Percentiles rank a stretch among this genome's conserved stretches.
phyloP scores from a whole-genome alignment of 345 rosid genomes.

The Zanthoxylum bungeanum region DNA sequence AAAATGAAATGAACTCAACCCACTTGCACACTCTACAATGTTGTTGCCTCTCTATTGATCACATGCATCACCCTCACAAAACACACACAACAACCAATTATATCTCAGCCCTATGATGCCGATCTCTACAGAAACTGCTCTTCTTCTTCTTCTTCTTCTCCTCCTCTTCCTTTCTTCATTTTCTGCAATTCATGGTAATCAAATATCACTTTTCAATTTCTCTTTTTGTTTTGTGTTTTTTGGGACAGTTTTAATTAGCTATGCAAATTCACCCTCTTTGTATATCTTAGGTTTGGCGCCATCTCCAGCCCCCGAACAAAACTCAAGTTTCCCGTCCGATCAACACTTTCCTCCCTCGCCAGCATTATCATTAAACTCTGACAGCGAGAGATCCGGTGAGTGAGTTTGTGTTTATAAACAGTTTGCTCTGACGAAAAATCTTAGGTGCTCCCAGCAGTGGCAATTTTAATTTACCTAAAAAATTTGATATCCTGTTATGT shows the following conservation, averaged over 20 bases:
- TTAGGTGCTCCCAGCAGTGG: no score
- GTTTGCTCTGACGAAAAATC: no score
- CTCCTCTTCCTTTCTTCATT: neutral
- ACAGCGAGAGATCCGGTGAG: neutral
- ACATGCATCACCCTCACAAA: neutral
- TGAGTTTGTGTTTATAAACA: no score
- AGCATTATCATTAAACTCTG: neutral
- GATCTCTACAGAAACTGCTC: neutral
- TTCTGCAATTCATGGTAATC: slow-evolving; percentile 4
- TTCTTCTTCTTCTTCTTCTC: no score
- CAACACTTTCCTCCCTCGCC: slow-evolving; percentile 19
- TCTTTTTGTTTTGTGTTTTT: neutral
- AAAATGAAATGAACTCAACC: neutral
- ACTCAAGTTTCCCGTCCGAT: neutral
- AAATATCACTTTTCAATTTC: no score
- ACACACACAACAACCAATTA: no score
- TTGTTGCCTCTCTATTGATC: neutral
- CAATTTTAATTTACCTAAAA: no score
- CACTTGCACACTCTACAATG: neutral
- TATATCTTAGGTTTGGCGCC: slow-evolving; percentile 23
- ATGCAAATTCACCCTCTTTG: neutral
- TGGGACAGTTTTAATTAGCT: neutral
- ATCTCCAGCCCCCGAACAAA: neutral
- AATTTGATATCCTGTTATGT: no score
- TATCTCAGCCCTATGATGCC: slow-evolving; percentile 17